Conservation (phyloP, 2,329 filamentous ascomycete species). For the Aspergillus tamarii region DNA sequence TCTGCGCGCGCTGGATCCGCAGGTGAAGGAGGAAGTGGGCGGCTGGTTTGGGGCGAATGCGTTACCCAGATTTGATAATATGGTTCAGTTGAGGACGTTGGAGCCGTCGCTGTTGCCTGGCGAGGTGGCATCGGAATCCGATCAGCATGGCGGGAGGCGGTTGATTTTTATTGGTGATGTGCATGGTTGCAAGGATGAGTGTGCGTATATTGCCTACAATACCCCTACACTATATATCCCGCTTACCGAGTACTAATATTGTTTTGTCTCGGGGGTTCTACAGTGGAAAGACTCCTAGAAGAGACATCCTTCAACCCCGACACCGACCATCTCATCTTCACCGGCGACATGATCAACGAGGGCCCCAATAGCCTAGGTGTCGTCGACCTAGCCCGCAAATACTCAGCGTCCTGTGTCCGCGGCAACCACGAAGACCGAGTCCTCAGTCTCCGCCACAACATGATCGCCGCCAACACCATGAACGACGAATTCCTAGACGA, state of each 20-base stretch:
- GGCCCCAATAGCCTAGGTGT: slow-evolving; percentile 82
- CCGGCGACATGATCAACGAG: slow-evolving; percentile 82
- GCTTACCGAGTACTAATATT: neutral
- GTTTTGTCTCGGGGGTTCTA: neutral
- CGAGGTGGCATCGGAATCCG: slow-evolving; percentile 15
- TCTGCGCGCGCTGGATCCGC: slow-evolving; percentile 35
- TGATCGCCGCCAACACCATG: slow-evolving; percentile 32
- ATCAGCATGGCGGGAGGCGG: slow-evolving; percentile 51
- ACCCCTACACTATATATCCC: neutral
- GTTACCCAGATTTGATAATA: slow-evolving; percentile 51
- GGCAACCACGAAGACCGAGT: slow-evolving; percentile 93
- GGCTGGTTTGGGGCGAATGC: slow-evolving; percentile 53
- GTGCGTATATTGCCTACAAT: slow-evolving; percentile 43
- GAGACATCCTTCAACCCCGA: slow-evolving; percentile 65
- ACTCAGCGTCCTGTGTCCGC: slow-evolving; percentile 79
- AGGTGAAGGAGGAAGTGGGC: slow-evolving; percentile 28
- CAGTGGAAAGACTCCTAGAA: slow-evolving; percentile 62
- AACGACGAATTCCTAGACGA: slow-evolving; percentile 22
- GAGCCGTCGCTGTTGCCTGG: slow-evolving; percentile 52
- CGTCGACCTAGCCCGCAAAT: slow-evolving; percentile 71
- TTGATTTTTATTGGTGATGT: slow-evolving; percentile 88
- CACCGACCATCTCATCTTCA: slow-evolving; percentile 74
- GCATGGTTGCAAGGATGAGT: slow-evolving; percentile 77
- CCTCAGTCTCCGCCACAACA: slow-evolving; percentile 64
- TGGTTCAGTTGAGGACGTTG: slow-evolving; percentile 56